These are phyloP conservation scores for Gamarada debralockiae DNA, from an alignment of 495 filamentous ascomycete genomes.

Conservation along the genomic window DNA sequence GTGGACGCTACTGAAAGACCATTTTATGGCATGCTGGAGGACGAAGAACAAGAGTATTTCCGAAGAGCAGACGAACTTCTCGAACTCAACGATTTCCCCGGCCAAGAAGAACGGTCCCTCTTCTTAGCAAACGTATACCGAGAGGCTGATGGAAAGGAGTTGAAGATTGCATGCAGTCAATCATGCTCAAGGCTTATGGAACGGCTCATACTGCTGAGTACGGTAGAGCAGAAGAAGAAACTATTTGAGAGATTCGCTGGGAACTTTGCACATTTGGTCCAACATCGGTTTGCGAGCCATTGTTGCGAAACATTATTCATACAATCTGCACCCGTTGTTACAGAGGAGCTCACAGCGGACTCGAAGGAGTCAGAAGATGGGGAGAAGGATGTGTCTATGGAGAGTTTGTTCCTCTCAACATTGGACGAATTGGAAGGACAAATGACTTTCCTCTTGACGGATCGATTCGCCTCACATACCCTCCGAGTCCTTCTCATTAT, in stretches of 20 bases:
- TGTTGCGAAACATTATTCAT: constrained; percentile 94
- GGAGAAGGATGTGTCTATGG: constrained; percentile 58
- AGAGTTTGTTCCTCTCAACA: constrained; percentile 76
- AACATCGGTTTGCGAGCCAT: constrained; percentile 94
- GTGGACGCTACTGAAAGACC: constrained; percentile 31
- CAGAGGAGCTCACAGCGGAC: constrained; percentile 56
- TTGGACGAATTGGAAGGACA: constrained; percentile 81
- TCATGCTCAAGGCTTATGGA: constrained; percentile 93
- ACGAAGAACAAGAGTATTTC: constrained; percentile 93
- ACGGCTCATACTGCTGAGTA: constrained; percentile 78
- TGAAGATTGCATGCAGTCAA: constrained; percentile 94
- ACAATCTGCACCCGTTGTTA: constrained; percentile 72
- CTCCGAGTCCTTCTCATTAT: constrained; percentile 81
- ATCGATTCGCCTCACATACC: constrained; percentile 87
- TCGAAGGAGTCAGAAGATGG: constrained; percentile 27
- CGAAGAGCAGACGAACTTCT: constrained; percentile 81
- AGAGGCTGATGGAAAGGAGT: constrained; percentile 85
- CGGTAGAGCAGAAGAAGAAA: constrained; percentile 73
- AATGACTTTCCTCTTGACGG: constrained; percentile 78
- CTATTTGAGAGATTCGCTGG: constrained; percentile 79
- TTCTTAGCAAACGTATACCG: constrained; percentile 83
- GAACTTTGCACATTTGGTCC: constrained; percentile 85
- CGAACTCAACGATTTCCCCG: constrained; percentile 79
- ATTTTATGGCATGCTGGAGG: constrained; percentile 88
- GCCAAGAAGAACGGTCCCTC: constrained; percentile 68